Base-by-base conservation (phyloP, 495 filamentous ascomycete genomes). In the Penicillium odoratum region DNA sequence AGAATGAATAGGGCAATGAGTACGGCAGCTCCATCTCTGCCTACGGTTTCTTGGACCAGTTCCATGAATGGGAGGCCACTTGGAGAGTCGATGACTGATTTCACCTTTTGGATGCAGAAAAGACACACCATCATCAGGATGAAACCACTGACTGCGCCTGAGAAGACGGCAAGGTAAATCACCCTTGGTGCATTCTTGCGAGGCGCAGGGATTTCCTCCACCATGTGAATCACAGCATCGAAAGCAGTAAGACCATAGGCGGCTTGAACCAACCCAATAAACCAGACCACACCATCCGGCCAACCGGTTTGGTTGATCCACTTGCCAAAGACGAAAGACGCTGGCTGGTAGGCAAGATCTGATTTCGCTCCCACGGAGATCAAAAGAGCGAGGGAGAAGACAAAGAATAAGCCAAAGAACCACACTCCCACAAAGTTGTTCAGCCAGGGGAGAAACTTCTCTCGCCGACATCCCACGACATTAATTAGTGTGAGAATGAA, bases 61-160 rank as follows among this genome's bases (percentile, higher is more conserved):
- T 75, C 66, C 62, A 78, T 72, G 56, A 78, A 78, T 15, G 76
- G 76, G 0, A 77, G 66, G 3, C 73, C 72, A 16, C 61, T 71
- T 5, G 72, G 65, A 3, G 76, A 65, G 42, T 75, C 67, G 59
- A 86, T 74, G 9, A 92, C 78, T 1, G 74, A 73, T 25, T 77
- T 71, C 43, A 91, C 69, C 51, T 87, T 79, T 48, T 78, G 85
- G 59, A 92, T 88, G 54, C 79, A 78, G 68, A 92, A 93, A 53
- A 88, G 82, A 45, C 91, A 78, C n/a, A 88, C 81, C 44, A 92
- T 82, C 62, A 86, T 81, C 67, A 88, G 90, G 62, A 81, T 76
- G 61, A 91, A 88, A 0, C 88, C 85, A 21, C 69, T 74, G 8
- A 76, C 49, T 7, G 88, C 49, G 84, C 74, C 74, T 16, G 67